phyloP scores from a whole-genome alignment of 2,329 filamentous ascomycete species.

The Orbilia blumenaviensis region DNA sequence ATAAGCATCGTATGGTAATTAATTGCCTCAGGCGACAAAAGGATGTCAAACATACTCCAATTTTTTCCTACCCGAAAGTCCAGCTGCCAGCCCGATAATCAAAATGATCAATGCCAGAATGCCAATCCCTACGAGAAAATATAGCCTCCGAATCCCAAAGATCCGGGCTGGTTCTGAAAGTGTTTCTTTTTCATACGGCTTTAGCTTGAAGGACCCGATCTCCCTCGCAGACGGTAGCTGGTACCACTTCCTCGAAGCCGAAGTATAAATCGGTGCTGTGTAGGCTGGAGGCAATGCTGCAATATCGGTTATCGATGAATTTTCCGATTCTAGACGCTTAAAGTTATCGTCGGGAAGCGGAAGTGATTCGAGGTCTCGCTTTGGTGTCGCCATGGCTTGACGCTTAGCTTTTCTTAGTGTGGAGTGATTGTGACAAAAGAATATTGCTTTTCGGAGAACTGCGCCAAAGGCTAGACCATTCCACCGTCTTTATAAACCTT shows the following conservation, averaged over 20 bases:
- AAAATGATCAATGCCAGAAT: slow-evolving; percentile 36
- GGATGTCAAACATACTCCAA: background rate
- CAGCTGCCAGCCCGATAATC: slow-evolving; percentile 41
- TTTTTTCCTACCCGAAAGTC: slow-evolving; percentile 35
- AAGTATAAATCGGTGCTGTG: slow-evolving; percentile 16
- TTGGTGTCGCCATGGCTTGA: slow-evolving; percentile 26
- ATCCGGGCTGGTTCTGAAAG: slow-evolving; percentile 43
- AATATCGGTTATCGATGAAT: slow-evolving; percentile 16
- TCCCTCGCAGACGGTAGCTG: slow-evolving; percentile 11
- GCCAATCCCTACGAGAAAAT: slow-evolving; percentile 14
- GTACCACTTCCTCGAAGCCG: slow-evolving; percentile 14
- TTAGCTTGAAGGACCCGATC: slow-evolving; percentile 36
- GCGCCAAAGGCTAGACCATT: slow-evolving; percentile 2
- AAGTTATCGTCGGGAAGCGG: slow-evolving; percentile 28
- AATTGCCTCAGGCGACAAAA: background rate
- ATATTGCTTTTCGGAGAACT: slow-evolving; percentile 14
- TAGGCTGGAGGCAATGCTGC: slow-evolving; percentile 18
- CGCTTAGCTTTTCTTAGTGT: background rate
- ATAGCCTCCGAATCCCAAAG: slow-evolving; percentile 41
- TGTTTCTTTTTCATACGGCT: slow-evolving; percentile 42
- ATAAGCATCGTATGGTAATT: background rate
- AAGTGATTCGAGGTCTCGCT: slow-evolving; percentile 36
- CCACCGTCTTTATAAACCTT: background rate
- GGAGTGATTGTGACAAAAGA: background rate
- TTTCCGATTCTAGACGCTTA: slow-evolving; percentile 22